Evolutionary conservation across 1,284 basidiomycete species (phyloP).

Genomic region (Trichosporon sp.): DNA sequence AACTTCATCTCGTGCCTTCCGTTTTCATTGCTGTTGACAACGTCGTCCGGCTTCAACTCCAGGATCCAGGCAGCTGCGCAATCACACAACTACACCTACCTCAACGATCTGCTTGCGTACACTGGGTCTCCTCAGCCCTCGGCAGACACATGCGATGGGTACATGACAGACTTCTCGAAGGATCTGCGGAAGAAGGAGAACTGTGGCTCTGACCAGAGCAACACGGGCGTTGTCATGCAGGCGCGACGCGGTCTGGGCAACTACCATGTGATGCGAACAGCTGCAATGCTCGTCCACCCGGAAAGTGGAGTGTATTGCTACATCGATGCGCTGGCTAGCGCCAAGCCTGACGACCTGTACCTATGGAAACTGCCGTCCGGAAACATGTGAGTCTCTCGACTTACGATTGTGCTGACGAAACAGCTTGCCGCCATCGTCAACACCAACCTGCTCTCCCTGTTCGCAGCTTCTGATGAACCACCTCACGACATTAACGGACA

Average conservation of each 20-base stretch:
- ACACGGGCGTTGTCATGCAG: constrained; percentile 17
- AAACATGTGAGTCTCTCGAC: constrained; percentile 34
- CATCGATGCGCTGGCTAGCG: constrained; percentile 34
- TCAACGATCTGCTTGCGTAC: constrained; percentile 60
- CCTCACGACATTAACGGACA: constrained; percentile 23
- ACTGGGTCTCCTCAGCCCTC: constrained; percentile 25
- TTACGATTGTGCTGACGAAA: not conserved
- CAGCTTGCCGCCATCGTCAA: constrained; percentile 37
- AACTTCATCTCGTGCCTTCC: constrained; percentile 67
- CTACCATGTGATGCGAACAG: constrained; percentile 40
- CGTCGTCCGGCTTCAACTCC: constrained; percentile 56
- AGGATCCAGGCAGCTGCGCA: constrained; percentile 49
- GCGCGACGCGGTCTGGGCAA: constrained; percentile 38
- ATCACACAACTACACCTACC: constrained; percentile 59
- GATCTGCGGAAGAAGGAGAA: constrained; percentile 30
- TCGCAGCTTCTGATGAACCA: constrained; percentile 37
- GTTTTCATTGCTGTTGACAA: constrained; percentile 64
- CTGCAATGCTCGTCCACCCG: constrained; percentile 31
- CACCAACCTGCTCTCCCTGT: constrained; percentile 45
- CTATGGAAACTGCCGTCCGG: constrained; percentile 43
- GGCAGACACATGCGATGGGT: constrained; percentile 27
- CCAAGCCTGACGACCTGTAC: constrained; percentile 45
- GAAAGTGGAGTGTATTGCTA: constrained; percentile 44
- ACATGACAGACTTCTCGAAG: constrained; percentile 23
- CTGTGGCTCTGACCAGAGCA: constrained; percentile 35